Conservation (phyloP, 2,329 filamentous ascomycete species). For the Truncatella angustata region DNA sequence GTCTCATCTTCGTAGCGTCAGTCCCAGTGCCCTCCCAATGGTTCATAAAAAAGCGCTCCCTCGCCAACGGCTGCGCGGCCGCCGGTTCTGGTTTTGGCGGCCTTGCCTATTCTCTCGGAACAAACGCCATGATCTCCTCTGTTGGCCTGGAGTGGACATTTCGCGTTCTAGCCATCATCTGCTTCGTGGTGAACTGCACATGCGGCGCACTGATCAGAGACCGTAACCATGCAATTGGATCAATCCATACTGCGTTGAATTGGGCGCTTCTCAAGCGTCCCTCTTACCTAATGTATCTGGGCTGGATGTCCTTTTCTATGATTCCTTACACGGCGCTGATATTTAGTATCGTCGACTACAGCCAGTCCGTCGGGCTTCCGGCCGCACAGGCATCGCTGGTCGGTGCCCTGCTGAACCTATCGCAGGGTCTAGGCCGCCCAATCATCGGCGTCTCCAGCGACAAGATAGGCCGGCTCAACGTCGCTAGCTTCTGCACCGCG, state of each 20-base stretch:
- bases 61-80: conserved; percentile 67
- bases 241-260: conserved; percentile 67
- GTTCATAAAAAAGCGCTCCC: conserved; percentile 66
- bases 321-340: conserved; percentile 75
- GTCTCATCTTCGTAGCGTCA: conserved; percentile 69
- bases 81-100: conserved; percentile 77
- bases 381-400: conserved; percentile 67
- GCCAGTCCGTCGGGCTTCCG: conserved; percentile 63
- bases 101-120: conserved; percentile 63
- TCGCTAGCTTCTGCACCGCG: conserved; percentile 64
- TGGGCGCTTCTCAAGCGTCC: conserved; percentile 55
- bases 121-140: conserved; percentile 65
- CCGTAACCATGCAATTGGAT: conserved; percentile 68
- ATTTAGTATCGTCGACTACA: conserved; percentile 74
- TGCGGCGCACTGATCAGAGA: conserved; percentile 66
- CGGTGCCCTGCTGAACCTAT: conserved; percentile 70
- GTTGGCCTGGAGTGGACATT: conserved; percentile 63
- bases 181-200: conserved; percentile 48
- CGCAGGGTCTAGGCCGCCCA: conserved; percentile 66
- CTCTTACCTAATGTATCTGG: conserved; percentile 64
- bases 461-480: conserved; percentile 68
- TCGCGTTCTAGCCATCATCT: conserved; percentile 41
- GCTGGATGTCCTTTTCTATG: conserved; percentile 70
- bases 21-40: conserved; percentile 71
- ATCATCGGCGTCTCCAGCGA: conserved; percentile 69